Percentiles rank a stretch among this genome's conserved stretches.
Conservation (phyloP, 2,329 filamentous ascomycete species). For the Clarireedia hainanense region DNA sequence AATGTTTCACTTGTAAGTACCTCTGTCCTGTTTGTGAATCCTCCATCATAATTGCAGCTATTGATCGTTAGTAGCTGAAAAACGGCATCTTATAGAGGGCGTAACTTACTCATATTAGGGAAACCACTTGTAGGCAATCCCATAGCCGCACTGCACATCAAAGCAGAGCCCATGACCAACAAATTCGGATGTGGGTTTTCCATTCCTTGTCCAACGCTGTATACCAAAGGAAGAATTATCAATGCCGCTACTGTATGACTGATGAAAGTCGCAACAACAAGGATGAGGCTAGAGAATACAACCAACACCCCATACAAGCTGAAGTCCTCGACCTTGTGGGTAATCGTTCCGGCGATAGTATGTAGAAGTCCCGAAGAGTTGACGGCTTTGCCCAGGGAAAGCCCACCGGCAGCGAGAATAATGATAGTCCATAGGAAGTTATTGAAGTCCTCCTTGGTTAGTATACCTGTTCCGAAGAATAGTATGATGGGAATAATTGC, state of each 20-base stretch:
- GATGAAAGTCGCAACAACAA: constrained; percentile 95
- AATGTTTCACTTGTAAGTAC: constrained; percentile 88
- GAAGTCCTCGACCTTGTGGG: constrained; percentile 63
- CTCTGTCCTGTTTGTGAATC: constrained; percentile 83
- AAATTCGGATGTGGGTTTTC: constrained; percentile 86
- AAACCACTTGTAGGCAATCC: constrained; percentile 92
- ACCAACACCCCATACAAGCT: constrained; percentile 80
- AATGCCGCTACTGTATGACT: constrained; percentile 93
- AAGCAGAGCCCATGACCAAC: constrained; percentile 85
- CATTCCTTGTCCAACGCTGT: constrained; percentile 79
- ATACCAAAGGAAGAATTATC: constrained; percentile 87
- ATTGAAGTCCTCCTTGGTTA: constrained; percentile 99
- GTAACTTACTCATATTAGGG: constrained; percentile 96
- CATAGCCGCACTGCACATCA: constrained; percentile 99
- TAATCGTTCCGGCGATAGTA: constrained; percentile 75
- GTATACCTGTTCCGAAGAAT: constrained; percentile 92
- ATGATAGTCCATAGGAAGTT: constrained; percentile 99
- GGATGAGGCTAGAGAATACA: constrained; percentile 75
- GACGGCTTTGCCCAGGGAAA: constrained; percentile 89
- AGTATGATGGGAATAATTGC: constrained; percentile 92
- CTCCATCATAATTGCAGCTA: constrained; percentile 99
- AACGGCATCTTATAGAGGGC: neutral
- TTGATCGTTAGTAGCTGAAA: constrained; percentile 13
- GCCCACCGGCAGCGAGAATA: constrained; percentile 87
- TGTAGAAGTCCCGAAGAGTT: constrained; percentile 87